Base-by-base conservation (phyloP, 179 eudicot genomes). In the Silene noctiflora region DNA sequence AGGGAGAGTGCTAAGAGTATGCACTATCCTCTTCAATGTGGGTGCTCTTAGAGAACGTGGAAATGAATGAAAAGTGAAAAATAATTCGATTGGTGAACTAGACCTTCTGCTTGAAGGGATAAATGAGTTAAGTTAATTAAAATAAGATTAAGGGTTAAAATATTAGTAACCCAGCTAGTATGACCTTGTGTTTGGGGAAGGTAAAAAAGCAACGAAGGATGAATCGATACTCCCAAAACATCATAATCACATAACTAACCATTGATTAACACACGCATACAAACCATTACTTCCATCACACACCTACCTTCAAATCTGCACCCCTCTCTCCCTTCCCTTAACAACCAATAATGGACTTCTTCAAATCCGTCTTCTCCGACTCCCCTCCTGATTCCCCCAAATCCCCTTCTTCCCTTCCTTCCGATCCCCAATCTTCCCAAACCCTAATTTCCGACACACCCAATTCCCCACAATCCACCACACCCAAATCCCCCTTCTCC, bases 351-450 rank as follows among this genome's bases (percentile, higher is more conserved):
- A 93, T 93, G 98, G 78, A 93, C 75, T 93, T 91, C 86, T 91
- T 87, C 88, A 91, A 81, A 86, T 89, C 98, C 35, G 89, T 93
- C 25, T 78, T 93, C 77, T 64, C 87, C n/a, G 94, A 91, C 13
- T 70, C 68, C 24, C 73, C 81, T 42, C 72, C 78, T 12, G 63
- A 77, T 42, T 74, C 81, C 3, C 22, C 79, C 16, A 90, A 93
- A 29, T 75, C 85, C 10, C 73, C 85, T 71, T 70, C 68, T 35
- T 73, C 81, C 72, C 78, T n/a, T 0, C 25, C 39, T 19, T 33
- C 56, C 56, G 56, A 51, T 35, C 42, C 81, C 14, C 48, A 71
- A 66, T 53, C 79, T 21, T 76, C 68, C 22, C 66, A 24, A 75
- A 39, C 13, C 75, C 48, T 73, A 65, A 27, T 29, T 42, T 75